Evolutionary conservation across 495 filamentous ascomycete species (phyloP), one percentile per base, ranked within the genome.

Genomic region (Aeminium ludgeri): DNA sequence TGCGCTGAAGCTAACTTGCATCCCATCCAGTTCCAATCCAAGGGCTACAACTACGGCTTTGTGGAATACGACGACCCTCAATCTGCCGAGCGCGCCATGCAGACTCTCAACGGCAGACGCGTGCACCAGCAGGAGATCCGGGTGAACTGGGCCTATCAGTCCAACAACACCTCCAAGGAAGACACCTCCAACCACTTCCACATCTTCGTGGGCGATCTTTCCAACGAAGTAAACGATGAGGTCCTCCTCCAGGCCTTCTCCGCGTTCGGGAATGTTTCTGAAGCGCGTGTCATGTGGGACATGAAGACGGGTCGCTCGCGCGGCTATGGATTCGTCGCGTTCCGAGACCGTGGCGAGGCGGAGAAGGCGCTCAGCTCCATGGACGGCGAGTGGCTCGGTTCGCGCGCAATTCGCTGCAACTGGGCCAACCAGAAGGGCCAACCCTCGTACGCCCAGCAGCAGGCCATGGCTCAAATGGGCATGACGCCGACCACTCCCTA

Each of bases 361-460:
- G 91, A 99, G 60, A 92, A 95, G 63, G 89, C 89, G 1, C 63
- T 99, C 49, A 91, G 74, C 60, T 82, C 86, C 36, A 99, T 96
- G 89, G 89, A 99, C 57, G 87, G 91, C 40, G 91, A 99, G 70
- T 99, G 89, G 89, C 78, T 99, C 38, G 89, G 89, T 36, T 96
- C 91, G 46, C 85, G 89, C 38, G 89, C 91, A 3, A 99, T 99
- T 57, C 84, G 89, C 45, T 95, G 87, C 72, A 99, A 99, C 67
- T 99, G 89, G 89, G 89, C 89, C 38, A 99, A 99, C 64, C 89
- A 99, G 59, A 99, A 99, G 70, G 89, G 89, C 29, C 89, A 99
- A 55, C 89, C 89, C 34, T 96, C 91, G 1, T 92, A 95, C 54
- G 83, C 86, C 33, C 89, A 99, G 64, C 89, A 96, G 61, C 82